A percentile compares a stretch with the other conserved stretches of the same genome.
Conservation (phyloP, 108 stramenopile genomes). For the Nitzschia inconspicua region DNA sequence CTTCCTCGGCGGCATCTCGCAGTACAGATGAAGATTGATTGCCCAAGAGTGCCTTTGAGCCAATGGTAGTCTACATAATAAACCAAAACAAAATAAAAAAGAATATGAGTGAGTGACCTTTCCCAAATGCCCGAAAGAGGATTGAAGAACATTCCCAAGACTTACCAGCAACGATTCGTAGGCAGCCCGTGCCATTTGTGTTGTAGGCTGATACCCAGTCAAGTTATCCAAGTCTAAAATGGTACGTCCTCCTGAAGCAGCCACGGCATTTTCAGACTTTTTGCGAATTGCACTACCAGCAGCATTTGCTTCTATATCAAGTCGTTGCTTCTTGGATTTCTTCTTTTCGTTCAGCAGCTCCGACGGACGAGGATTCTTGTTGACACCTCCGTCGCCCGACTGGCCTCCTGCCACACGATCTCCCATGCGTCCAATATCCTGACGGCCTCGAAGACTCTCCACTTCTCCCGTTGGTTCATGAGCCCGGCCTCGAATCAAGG, state of each 20-base stretch:
- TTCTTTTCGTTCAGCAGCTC: conserved; percentile 46
- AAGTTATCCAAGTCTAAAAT: conserved; percentile 54
- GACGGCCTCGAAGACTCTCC: conserved; percentile 77
- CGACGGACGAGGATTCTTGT: conserved; percentile 33
- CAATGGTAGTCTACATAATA: conserved; percentile 41
- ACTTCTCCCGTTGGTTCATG: conserved; percentile 94
- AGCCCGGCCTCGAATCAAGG: conserved; percentile 31
- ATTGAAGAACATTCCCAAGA: not conserved
- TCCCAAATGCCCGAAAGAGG: not conserved
- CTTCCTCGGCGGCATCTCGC: conserved; percentile 91
- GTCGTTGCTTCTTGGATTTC: conserved; percentile 31
- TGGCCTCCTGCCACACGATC: conserved; percentile 60
- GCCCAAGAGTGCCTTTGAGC: conserved; percentile 66
- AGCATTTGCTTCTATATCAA: not conserved
- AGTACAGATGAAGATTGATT: conserved; percentile 91
- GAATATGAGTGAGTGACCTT: not conserved
- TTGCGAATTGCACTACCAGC: conserved; percentile 8
- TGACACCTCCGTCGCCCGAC: conserved; percentile 55
- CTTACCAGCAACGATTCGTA: conserved; percentile 79
- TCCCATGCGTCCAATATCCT: conserved; percentile 75
- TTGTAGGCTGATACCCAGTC: conserved; percentile 72
- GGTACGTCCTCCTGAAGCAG: conserved; percentile 34
- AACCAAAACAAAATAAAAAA: not conserved
- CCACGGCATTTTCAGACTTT: conserved; percentile 15
- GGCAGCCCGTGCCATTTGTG: conserved; percentile 56